Conservation (phyloP, 306 rosid species). For the Gillenia trifoliata region DNA sequence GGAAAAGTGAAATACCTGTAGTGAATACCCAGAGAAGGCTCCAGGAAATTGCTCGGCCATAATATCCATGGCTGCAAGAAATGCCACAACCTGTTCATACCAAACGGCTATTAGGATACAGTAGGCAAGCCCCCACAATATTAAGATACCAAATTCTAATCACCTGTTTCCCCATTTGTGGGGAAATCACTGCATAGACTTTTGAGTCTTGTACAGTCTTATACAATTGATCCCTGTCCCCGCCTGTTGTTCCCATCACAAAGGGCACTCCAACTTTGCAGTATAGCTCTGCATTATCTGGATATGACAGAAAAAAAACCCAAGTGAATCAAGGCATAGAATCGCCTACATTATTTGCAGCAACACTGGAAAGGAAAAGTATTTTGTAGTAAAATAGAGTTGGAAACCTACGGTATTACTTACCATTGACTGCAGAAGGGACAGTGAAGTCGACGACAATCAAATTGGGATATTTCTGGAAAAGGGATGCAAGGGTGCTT, state of each 20-base stretch:
- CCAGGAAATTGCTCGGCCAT: constrained; percentile 97
- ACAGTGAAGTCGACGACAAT: constrained; percentile 83
- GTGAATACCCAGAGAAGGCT: constrained; percentile 86
- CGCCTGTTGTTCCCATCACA: constrained; percentile 97
- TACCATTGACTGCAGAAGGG: constrained; percentile 88
- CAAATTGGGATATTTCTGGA: constrained; percentile 58
- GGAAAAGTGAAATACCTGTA: constrained; percentile 49
- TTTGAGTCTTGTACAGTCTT: constrained; percentile 72
- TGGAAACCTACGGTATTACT: neutral
- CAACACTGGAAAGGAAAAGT: neutral
- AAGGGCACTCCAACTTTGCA: constrained; percentile 82
- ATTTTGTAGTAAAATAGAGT: neutral
- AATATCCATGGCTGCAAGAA: constrained; percentile 96
- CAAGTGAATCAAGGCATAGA: neutral
- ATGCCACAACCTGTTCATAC: constrained; percentile 72
- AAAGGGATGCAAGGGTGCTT: constrained; percentile 50
- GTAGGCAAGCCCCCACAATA: constrained; percentile 15
- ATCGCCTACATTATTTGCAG: neutral
- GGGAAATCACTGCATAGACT: constrained; percentile 82
- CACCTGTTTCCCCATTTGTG: constrained; percentile 97
- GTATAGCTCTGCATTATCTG: constrained; percentile 83
- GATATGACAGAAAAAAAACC: constrained; percentile 12
- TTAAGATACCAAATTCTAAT: constrained; percentile 10
- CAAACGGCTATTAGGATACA: constrained; percentile 20
- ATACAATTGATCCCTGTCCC: constrained; percentile 62